These are phyloP conservation scores for Neonectria neomacrospora DNA, from an alignment of 2,329 filamentous ascomycete species.

Conservation along the genomic window DNA sequence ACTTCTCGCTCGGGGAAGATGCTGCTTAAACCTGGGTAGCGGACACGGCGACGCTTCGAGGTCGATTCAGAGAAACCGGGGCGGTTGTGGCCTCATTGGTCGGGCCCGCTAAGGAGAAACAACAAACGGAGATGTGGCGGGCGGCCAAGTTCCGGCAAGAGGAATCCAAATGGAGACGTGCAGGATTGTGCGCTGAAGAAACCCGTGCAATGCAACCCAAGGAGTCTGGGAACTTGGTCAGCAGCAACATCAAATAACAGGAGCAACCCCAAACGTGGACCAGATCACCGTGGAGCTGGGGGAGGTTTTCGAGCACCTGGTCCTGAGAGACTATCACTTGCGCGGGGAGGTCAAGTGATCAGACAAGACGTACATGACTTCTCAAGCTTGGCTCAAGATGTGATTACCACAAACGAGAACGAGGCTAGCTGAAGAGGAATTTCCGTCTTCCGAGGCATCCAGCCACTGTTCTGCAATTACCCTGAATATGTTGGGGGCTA, in stretches of 20 bases:
- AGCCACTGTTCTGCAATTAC: constrained; percentile 34
- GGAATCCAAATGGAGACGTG: constrained; percentile 33
- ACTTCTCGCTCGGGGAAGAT: constrained; percentile 27
- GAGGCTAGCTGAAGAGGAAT: constrained; percentile 35
- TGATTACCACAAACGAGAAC: constrained; percentile 31
- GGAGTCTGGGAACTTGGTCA: constrained; percentile 27
- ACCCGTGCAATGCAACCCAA: constrained; percentile 21
- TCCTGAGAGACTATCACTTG: not conserved
- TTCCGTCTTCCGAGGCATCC: constrained; percentile 27
- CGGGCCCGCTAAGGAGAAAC: constrained; percentile 23
- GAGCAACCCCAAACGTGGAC: not conserved
- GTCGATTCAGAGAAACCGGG: constrained; percentile 34
- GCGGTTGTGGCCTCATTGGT: constrained; percentile 38
- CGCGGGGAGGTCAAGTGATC: constrained; percentile 17
- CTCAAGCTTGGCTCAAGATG: constrained; percentile 25
- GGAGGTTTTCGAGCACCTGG: not conserved
- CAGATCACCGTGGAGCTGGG: not conserved
- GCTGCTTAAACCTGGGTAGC: constrained; percentile 38
- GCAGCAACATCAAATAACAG: constrained; percentile 9
- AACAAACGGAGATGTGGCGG: constrained; percentile 33
- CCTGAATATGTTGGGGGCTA: constrained; percentile 31
- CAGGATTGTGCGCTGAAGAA: constrained; percentile 38
- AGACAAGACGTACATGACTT: constrained; percentile 32
- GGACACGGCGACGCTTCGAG: constrained; percentile 35
- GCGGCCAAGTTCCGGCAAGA: constrained; percentile 34